These are phyloP conservation scores for Coemansia sp. DNA, from an alignment of 192 early-diverging fungal species.

Conservation along the genomic window DNA sequence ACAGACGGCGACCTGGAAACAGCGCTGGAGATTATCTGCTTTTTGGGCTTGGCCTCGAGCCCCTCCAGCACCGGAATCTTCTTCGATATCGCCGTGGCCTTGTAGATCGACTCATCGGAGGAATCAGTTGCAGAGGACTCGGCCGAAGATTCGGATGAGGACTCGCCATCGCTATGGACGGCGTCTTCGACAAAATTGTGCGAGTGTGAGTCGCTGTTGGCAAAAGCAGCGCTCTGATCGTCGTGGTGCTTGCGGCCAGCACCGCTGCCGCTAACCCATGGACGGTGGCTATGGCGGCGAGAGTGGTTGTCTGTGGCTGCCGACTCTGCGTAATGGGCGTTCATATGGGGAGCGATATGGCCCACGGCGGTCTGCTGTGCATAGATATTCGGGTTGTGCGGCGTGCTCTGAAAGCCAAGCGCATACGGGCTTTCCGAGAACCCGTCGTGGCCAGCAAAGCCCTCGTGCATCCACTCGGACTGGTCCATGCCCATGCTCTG, in stretches of 20 bases:
- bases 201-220: not conserved
- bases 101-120: constrained; percentile 13
- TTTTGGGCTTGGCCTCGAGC: not conserved
- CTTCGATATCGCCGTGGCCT: not conserved
- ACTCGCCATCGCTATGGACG: constrained; percentile 3
- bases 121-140: constrained; percentile 20
- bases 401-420: constrained; percentile 34
- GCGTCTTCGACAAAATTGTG: not conserved
- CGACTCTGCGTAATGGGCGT: not conserved
- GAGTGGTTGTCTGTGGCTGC: not conserved
- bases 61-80: not conserved
- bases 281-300: constrained; percentile 20
- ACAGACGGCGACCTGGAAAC: not conserved
- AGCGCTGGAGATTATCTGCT: not conserved
- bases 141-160: constrained; percentile 19
- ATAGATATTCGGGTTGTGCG: constrained; percentile 38
- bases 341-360: not conserved
- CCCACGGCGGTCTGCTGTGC: constrained; percentile 12
- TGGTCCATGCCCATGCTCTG: constrained; percentile 5
- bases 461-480: constrained; percentile 41
- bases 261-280: constrained; percentile 24
- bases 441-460: constrained; percentile 27
- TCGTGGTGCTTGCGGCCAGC: constrained; percentile 1
- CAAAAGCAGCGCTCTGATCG: not conserved
- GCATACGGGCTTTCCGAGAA: constrained; percentile 22